Conservation (phyloP, 768 basidiomycete genomes). For the Tylopilus vinaceipallidus region DNA sequence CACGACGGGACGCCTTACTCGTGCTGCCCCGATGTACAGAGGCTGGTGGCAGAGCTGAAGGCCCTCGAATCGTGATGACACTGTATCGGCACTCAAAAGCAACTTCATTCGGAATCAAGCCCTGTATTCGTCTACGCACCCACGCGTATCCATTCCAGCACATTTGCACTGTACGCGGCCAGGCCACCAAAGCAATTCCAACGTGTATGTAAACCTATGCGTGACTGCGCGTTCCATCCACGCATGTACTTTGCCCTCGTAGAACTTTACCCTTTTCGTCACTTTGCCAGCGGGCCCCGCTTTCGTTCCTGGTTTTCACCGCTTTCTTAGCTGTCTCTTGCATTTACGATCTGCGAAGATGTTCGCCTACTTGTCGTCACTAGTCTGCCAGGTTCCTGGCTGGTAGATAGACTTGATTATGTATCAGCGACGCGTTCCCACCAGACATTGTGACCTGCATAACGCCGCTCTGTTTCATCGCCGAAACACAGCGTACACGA, state of each 20-base stretch:
- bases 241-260: slow-evolving; percentile 26
- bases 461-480: slow-evolving; percentile 10
- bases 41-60: slow-evolving; percentile 63
- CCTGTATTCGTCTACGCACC: slow-evolving; percentile 28
- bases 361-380: slow-evolving; percentile 4
- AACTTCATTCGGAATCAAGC: slow-evolving; percentile 15
- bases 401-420: slow-evolving; percentile 18
- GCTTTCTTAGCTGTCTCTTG: slow-evolving; percentile 25
- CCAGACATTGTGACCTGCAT: slow-evolving; percentile 2
- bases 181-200: slow-evolving; percentile 24
- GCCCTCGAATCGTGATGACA: slow-evolving; percentile 39
- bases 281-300: no score
- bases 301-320: slow-evolving; percentile 22
- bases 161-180: slow-evolving; percentile 29
- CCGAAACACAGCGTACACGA: slow-evolving; percentile 7
- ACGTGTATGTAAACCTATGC: slow-evolving; percentile 33
- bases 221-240: slow-evolving; percentile 12
- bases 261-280: slow-evolving; percentile 16
- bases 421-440: slow-evolving; percentile 18
- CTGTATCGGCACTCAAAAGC: background rate
- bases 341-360: slow-evolving; percentile 12
- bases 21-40: slow-evolving; percentile 35
- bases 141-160: slow-evolving; percentile 22
- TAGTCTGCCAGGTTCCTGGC: slow-evolving; percentile 1
- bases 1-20: background rate